phyloP scores from a whole-genome alignment of 139 green algal species.

The Eudorina sp. region DNA sequence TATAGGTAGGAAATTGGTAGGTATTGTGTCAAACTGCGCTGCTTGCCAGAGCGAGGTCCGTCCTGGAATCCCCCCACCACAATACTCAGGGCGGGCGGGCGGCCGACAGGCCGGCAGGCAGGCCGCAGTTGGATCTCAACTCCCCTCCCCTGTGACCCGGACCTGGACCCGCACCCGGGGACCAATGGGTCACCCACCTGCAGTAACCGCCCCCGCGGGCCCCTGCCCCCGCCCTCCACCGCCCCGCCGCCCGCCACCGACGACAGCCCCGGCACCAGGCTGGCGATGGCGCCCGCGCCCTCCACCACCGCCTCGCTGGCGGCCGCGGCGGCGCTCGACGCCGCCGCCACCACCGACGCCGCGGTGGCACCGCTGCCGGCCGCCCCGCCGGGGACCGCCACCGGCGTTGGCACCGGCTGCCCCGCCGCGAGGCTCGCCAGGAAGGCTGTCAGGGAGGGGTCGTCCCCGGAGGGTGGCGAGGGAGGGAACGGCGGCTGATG shows the following conservation, averaged over 20 bases:
- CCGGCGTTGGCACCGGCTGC: neutral
- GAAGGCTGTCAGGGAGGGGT: neutral
- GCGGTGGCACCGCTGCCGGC: neutral
- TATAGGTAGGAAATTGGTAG: too few species aligned
- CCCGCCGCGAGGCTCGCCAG: neutral
- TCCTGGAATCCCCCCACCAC: too few species aligned
- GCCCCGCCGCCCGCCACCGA: neutral
- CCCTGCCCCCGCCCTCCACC: neutral
- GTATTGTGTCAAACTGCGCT: too few species aligned
- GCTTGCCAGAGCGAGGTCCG: too few species aligned
- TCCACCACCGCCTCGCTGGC: slow-evolving; percentile 24
- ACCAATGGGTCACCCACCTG: too few species aligned
- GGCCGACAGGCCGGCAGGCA: too few species aligned
- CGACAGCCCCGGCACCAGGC: neutral
- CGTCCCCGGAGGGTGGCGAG: too few species aligned
- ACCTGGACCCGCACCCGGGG: too few species aligned
- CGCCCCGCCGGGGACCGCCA: too few species aligned
- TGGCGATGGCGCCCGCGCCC: slow-evolving; percentile 20
- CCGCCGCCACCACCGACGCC: neutral
- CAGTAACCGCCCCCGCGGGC: neutral
- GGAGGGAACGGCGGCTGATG: neutral
- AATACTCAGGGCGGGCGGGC: too few species aligned
- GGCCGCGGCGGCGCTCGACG: neutral
- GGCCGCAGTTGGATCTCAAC: too few species aligned
- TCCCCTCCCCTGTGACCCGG: too few species aligned